Evolutionary conservation across 225 moss, liverwort and hornwort species (phyloP).

Genomic region (Asterella californica): DNA sequence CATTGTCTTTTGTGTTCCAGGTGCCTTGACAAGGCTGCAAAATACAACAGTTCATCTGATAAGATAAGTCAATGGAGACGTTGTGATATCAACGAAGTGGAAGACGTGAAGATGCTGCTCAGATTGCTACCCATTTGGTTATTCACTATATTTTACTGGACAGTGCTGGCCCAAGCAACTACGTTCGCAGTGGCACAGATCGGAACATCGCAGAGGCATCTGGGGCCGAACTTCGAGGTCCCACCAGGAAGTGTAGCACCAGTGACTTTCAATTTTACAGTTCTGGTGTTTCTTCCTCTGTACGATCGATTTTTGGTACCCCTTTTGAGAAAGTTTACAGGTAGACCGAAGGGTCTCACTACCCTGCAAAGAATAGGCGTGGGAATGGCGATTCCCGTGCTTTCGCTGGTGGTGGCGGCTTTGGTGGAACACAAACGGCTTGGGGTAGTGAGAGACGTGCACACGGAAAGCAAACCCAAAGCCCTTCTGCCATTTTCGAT

Average conservation of each 20-base stretch:
- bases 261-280: slow-evolving; percentile 6
- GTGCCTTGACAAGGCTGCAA: slow-evolving; percentile 20
- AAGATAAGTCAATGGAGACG: not conserved
- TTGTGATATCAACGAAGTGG: slow-evolving; percentile 32
- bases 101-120: slow-evolving; percentile 56
- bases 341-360: slow-evolving; percentile 16
- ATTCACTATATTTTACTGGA: slow-evolving; percentile 30
- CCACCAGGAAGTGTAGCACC: slow-evolving; percentile 19
- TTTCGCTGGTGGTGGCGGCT: slow-evolving; percentile 15
- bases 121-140: slow-evolving; percentile 50
- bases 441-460: not conserved
- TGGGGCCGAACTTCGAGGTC: slow-evolving; percentile 27
- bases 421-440: slow-evolving; percentile 20
- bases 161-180: slow-evolving; percentile 13
- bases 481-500: slow-evolving; percentile 1
- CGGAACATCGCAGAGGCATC: slow-evolving; percentile 18
- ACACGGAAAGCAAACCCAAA: not conserved
- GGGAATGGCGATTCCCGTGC: slow-evolving; percentile 22
- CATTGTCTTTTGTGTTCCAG: not conserved
- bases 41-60: not conserved
- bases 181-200: slow-evolving; percentile 24
- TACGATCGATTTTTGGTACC: slow-evolving; percentile 26
- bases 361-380: slow-evolving; percentile 28
- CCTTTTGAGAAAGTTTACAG: slow-evolving; percentile 7
- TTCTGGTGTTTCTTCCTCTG: slow-evolving; percentile 12